Conservation (phyloP, 192 early-diverging fungal species). For the Backusella circina region DNA sequence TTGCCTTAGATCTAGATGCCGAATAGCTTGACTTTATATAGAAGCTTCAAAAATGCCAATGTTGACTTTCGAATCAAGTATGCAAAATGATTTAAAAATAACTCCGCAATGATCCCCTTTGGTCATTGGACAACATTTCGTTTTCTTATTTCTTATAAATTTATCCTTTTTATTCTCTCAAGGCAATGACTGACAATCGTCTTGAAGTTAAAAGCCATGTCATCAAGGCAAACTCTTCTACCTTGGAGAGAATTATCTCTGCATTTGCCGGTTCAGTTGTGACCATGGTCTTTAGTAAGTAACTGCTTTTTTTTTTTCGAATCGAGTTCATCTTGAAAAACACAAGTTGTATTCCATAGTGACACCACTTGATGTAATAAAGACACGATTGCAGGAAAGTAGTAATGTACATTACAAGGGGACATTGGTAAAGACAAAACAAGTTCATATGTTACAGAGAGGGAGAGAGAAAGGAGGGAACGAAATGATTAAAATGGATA, state of each 20-base stretch:
- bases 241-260: slow-evolving; percentile 68
- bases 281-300: slow-evolving; percentile 75
- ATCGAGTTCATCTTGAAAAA: slow-evolving; percentile 28
- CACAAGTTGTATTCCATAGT: slow-evolving; percentile 34
- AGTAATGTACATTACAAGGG: background rate
- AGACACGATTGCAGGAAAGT: slow-evolving; percentile 71
- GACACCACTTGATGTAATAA: slow-evolving; percentile 88
- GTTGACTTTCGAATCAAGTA: too few species aligned
- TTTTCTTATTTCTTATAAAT: background rate
- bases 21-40: too few species aligned
- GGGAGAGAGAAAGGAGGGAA: background rate
- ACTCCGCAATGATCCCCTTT: too few species aligned
- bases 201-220: background rate
- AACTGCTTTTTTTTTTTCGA: too few species aligned
- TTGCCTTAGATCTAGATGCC: too few species aligned
- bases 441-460: too few species aligned
- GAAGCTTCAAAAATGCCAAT: too few species aligned
- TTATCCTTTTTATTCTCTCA: background rate
- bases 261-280: slow-evolving; percentile 80
- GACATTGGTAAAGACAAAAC: background rate
- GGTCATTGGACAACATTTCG: background rate
- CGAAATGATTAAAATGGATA: background rate
- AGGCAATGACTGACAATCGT: background rate
- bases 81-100: too few species aligned
- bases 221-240: slow-evolving; percentile 23